Evolutionary conservation across 1,284 basidiomycete genomes (phyloP).

Genomic region (Austroboletus novae-zelandiae): DNA sequence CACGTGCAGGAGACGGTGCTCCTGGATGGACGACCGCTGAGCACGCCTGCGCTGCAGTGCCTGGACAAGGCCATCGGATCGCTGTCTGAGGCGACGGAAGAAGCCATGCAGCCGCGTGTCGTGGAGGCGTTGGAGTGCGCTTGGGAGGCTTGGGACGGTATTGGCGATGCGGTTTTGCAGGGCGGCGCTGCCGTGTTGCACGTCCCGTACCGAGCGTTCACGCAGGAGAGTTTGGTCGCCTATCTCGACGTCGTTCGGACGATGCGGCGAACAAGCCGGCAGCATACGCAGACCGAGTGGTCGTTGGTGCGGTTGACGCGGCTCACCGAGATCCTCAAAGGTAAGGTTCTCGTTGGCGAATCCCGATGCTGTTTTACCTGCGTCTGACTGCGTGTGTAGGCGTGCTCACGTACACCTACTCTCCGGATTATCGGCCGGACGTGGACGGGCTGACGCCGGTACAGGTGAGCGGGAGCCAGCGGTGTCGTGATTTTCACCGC

Average conservation of each 20-base stretch:
- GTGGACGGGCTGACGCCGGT: constrained; percentile 82
- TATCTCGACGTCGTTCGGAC: constrained; percentile 71
- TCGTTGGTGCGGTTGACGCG: constrained; percentile 57
- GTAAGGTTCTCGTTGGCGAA: constrained; percentile 27
- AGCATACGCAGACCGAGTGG: constrained; percentile 60
- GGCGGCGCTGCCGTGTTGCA: constrained; percentile 13
- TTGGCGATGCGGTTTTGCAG: constrained; percentile 57
- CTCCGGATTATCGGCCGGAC: constrained; percentile 86
- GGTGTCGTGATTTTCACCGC: too few species aligned
- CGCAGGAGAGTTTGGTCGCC: constrained; percentile 85
- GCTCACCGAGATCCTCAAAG: constrained; percentile 78
- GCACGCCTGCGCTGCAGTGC: constrained; percentile 77
- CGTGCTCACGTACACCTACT: constrained; percentile 77
- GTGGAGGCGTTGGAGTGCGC: constrained; percentile 54
- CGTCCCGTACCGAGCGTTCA: constrained; percentile 50
- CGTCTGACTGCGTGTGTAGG: constrained; percentile 40
- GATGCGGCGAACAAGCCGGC: constrained; percentile 49
- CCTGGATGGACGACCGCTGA: constrained; percentile 65
- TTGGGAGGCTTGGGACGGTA: constrained; percentile 70
- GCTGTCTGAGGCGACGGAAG: constrained; percentile 38
- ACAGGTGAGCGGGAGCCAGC: constrained; percentile 49
- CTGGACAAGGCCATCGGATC: constrained; percentile 76
- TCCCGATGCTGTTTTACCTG: constrained; percentile 5
- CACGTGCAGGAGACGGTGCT: constrained; percentile 70
- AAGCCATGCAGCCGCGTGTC: constrained; percentile 43